These are phyloP conservation scores for Capillidium heterosporum DNA, from an alignment of 371 early-diverging fungal genomes.

Conservation along the genomic window DNA sequence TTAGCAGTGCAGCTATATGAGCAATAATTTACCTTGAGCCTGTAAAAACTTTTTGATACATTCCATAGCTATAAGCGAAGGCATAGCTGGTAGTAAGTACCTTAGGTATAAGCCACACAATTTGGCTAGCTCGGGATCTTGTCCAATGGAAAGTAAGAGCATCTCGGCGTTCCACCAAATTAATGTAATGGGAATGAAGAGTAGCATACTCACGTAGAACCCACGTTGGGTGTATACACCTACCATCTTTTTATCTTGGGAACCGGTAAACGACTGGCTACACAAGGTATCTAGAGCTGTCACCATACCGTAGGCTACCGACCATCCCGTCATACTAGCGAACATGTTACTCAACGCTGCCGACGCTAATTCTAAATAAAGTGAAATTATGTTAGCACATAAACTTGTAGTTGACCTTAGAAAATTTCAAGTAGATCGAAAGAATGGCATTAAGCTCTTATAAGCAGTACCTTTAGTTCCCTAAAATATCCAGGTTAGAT, in stretches of 20 bases:
- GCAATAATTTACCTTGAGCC: conserved; percentile 30
- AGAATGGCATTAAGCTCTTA: too few species aligned
- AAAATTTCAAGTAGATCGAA: too few species aligned
- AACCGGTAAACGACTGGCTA: conserved; percentile 64
- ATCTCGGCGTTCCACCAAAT: conserved; percentile 53
- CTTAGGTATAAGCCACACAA: conserved; percentile 38
- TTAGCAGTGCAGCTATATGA: background rate
- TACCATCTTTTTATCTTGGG: conserved; percentile 41
- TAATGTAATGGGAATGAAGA: conserved; percentile 54
- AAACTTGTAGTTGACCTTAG: too few species aligned
- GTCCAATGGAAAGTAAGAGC: conserved; percentile 31
- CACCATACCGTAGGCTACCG: conserved; percentile 53
- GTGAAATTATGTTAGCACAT: too few species aligned
- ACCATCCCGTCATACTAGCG: conserved; percentile 67
- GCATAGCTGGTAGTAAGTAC: conserved; percentile 45
- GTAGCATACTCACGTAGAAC: conserved; percentile 36
- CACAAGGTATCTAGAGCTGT: conserved; percentile 80
- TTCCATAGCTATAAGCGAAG: conserved; percentile 58
- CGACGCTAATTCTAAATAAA: background rate
- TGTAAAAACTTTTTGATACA: conserved; percentile 64
- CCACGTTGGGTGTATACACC: conserved; percentile 72
- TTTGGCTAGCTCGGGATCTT: conserved; percentile 28
- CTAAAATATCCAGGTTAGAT: background rate
- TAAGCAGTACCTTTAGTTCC: conserved; percentile 1
- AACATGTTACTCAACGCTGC: conserved; percentile 13